Evolutionary conservation across 768 basidiomycete species (phyloP).

Genomic region (Sarcodon sp.): DNA sequence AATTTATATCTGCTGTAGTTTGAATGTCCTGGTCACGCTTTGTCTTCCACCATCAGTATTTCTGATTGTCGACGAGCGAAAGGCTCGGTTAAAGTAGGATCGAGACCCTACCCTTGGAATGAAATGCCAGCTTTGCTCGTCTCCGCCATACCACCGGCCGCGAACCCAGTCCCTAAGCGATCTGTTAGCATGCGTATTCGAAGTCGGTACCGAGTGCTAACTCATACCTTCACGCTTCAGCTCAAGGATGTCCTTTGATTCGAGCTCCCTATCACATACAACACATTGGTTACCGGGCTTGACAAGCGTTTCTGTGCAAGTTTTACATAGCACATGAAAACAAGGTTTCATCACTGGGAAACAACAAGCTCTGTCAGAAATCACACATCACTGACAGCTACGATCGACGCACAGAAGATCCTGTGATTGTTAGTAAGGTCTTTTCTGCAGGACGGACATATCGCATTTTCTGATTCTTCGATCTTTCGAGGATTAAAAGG

Average conservation of each 20-base stretch:
- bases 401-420: constrained; percentile 43
- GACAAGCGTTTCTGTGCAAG: constrained; percentile 82
- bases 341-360: constrained; percentile 69
- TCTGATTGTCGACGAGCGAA: no score
- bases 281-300: constrained; percentile 72
- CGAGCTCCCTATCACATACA: constrained; percentile 62
- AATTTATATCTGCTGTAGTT: no score
- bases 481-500: constrained; percentile 22
- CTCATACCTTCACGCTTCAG: constrained; percentile 76
- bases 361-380: neutral
- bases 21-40: no score
- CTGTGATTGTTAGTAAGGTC: constrained; percentile 66
- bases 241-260: constrained; percentile 66
- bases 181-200: neutral
- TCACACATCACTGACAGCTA: neutral
- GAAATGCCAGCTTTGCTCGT: constrained; percentile 67
- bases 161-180: constrained; percentile 74
- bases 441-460: constrained; percentile 86
- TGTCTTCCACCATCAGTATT: no score
- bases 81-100: neutral
- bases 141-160: constrained; percentile 91
- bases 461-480: constrained; percentile 47
- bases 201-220: neutral
- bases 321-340: constrained; percentile 85
- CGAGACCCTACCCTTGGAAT: constrained; percentile 56